Evolutionary conservation across 2,329 filamentous ascomycete species (phyloP), one percentile per base, ranked within the genome.

Genomic region (Elsinoe batatas): DNA sequence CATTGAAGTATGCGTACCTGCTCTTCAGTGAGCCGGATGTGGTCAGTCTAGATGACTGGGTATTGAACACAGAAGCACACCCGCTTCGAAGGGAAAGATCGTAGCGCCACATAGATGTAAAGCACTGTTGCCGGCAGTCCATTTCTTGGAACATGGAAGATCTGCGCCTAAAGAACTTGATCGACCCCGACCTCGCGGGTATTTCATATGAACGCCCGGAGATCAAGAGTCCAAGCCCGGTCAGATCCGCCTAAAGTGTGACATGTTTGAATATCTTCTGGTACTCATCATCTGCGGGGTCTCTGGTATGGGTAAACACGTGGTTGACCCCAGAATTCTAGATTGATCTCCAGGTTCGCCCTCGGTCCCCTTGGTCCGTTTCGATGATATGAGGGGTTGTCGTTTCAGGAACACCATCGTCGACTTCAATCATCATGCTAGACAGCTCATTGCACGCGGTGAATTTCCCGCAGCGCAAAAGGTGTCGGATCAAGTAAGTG

Each of bases 1-100:
- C 82, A 60, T 68, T 85, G 53, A 85, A 85, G 67, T 85, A 85
- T 66, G 83, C 83, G 61, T 85, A 81, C 59, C 68, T 85, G 56
- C 74, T 83, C 7, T 85, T 84, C 64, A 74, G 74, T 32, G 79
- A 83, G 38, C 81, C 79, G 58, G 72, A 77, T 56, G 66, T 81
- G 22, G 70, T 83, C 13, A 81, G 76, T 62, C 67, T 85, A 61
- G 82, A 85, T 66, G 81, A 58, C 8, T 60, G 49, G 43, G 58
- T 60, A 10, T 26, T 57, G 46, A 57, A 57, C 18, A 57, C 55
- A 26, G 55, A 57, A 37, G 55, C 55, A 22, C 55, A 57, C 44
- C 55, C 55, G n/a, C 47, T 57, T n/a, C 22, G 32, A 26, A 33
- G 46, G 30, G 33, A 17, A 40, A 56, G n/a, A 47, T 38, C 15